Evolutionary conservation across 2,329 filamentous ascomycete genomes (phyloP), one percentile per base, ranked within the genome.

Genomic region (Clarireedia sp.): DNA sequence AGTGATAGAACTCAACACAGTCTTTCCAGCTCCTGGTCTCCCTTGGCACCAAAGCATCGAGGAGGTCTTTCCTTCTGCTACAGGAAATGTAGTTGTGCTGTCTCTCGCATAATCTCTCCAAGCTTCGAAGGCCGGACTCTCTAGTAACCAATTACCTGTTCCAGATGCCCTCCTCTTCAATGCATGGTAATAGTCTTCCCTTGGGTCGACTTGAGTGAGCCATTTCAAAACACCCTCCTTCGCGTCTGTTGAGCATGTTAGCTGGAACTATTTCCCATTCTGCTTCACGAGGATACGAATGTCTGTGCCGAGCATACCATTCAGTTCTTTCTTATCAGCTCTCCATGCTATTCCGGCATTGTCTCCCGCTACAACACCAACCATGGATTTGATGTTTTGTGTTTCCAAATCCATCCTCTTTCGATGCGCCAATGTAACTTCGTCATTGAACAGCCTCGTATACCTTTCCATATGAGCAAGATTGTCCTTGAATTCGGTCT

Each of bases 391-490:
- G 9, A 54, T 54, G 3, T 50, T 19, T 24, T 49, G 49, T 16
- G 52, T 54, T 10, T 43, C 46, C 16, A 16, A 5, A 17, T 43
- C 52, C 26, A 54, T 50, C 12, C 52, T 40, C 14, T 12, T 43
- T 24, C 52, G 37, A 43, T 54, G 45, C 8, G 52, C 52, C 16
- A 54, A 37, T 12, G 52, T 54, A 16, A 54, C 37, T 33, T 54
- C 52, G 17, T 54, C 52, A 49, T 49, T 54, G 8, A 54, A 54
- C 12, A 54, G 19, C 5, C 52, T 26, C n/a, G 37, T 50, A 50
- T 37, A 50, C 41, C 52, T 50, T 43, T 54, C 52, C 9, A 54
- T 37, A n/a, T 54, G 46, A 24, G 49, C 52, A 4, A 54, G 12
- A 12, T 54, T 54, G 6, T 50, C 52, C 43, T 26, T 54, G 2